phyloP scores from a whole-genome alignment of 2,329 filamentous ascomycete species.

The Aspergillus persii region DNA sequence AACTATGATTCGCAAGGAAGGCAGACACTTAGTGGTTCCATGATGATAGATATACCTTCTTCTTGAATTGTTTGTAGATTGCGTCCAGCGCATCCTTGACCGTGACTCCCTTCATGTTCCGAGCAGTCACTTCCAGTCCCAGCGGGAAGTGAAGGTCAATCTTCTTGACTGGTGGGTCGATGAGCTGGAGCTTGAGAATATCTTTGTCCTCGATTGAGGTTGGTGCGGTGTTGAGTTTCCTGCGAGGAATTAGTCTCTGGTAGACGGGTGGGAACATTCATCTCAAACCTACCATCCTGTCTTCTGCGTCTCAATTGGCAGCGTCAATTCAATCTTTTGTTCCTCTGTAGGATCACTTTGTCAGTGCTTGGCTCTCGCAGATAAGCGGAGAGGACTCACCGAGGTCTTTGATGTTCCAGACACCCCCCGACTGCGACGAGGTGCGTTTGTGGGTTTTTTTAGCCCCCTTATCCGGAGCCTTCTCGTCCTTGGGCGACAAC shows the following conservation, averaged over 20 bases:
- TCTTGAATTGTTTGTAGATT: slow-evolving; percentile 95
- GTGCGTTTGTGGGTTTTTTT: slow-evolving; percentile 65
- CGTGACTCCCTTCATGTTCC: slow-evolving; percentile 91
- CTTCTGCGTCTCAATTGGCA: slow-evolving; percentile 38
- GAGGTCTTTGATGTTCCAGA: slow-evolving; percentile 81
- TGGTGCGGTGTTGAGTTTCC: slow-evolving; percentile 92
- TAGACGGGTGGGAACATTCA: not conserved
- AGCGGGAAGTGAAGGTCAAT: slow-evolving; percentile 91
- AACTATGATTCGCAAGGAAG: not conserved
- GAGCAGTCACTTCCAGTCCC: slow-evolving; percentile 80
- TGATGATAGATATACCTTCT: slow-evolving; percentile 64
- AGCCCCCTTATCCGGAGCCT: slow-evolving; percentile 37
- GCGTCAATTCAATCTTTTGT: slow-evolving; percentile 30
- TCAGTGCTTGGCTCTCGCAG: not conserved
- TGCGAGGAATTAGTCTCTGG: slow-evolving; percentile 35
- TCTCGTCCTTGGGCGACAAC: slow-evolving; percentile 66
- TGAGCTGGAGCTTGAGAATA: slow-evolving; percentile 76
- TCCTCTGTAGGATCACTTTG: slow-evolving; percentile 21
- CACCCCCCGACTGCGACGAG: slow-evolving; percentile 70
- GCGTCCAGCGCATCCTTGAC: slow-evolving; percentile 96
- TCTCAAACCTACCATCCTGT: slow-evolving; percentile 30
- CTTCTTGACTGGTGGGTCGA: slow-evolving; percentile 82
- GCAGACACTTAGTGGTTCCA: not conserved
- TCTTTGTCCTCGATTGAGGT: slow-evolving; percentile 76
- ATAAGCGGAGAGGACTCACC: slow-evolving; percentile 55